Percentiles rank a stretch among this genome's conserved stretches.
phyloP scores from a whole-genome alignment of 1,284 basidiomycete genomes.

The Pterulicium gracile region DNA sequence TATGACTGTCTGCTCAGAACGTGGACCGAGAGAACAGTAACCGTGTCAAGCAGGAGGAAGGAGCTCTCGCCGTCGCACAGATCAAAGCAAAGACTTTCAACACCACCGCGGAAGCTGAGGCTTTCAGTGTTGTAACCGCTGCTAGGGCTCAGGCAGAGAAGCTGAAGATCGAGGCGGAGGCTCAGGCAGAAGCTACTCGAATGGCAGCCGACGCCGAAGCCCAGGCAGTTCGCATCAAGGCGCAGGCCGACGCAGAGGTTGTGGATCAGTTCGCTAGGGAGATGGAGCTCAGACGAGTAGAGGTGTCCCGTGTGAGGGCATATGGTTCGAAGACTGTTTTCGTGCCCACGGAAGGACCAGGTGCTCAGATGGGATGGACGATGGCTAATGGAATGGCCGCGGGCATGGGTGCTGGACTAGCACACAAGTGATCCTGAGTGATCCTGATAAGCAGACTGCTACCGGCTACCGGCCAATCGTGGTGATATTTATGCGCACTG shows the following conservation, averaged over 20 bases:
- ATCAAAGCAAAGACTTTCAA: conserved; percentile 64
- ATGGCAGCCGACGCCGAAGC: conserved; percentile 66
- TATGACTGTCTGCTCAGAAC: conserved; percentile 30
- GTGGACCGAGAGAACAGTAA: conserved; percentile 79
- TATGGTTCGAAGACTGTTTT: conserved; percentile 65
- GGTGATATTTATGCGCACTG: no score
- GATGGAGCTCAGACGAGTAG: conserved; percentile 59
- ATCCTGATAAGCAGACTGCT: no score
- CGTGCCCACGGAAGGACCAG: conserved; percentile 50
- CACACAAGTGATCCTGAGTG: background rate
- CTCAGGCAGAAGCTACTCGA: conserved; percentile 61
- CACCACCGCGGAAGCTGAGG: conserved; percentile 63
- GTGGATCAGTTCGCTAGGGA: conserved; percentile 59
- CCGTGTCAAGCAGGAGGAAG: conserved; percentile 75
- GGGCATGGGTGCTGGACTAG: conserved; percentile 31
- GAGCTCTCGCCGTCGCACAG: conserved; percentile 59
- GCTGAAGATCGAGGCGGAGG: conserved; percentile 60
- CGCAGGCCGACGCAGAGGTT: conserved; percentile 49
- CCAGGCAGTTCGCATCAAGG: conserved; percentile 52
- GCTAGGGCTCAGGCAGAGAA: conserved; percentile 67
- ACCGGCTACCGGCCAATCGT: no score
- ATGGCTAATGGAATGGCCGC: conserved; percentile 60
- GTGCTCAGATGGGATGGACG: conserved; percentile 42
- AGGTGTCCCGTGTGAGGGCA: conserved; percentile 50
- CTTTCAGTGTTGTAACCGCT: conserved; percentile 58